phyloP scores from a whole-genome alignment of 495 filamentous ascomycete genomes.

The Halenospora varia region DNA sequence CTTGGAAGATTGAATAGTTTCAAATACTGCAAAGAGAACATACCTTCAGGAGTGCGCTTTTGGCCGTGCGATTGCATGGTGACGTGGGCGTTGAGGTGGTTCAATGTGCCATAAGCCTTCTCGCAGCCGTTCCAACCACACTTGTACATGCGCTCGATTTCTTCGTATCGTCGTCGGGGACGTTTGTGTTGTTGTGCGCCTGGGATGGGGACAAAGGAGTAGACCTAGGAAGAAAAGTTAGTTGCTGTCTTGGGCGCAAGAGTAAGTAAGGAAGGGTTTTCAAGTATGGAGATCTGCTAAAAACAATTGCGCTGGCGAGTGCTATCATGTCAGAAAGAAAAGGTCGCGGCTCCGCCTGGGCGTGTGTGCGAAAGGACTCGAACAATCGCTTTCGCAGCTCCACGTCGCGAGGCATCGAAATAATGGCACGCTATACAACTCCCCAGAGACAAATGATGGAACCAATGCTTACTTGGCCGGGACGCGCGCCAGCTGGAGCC shows the following conservation, averaged over 20 bases:
- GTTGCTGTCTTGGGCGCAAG: too few species aligned
- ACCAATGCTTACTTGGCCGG: slow-evolving; percentile 61
- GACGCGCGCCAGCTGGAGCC: slow-evolving; percentile 52
- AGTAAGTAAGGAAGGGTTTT: slow-evolving; percentile 26
- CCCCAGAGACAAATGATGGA: not conserved
- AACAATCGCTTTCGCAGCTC: too few species aligned
- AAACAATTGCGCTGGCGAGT: slow-evolving; percentile 1
- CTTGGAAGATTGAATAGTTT: too few species aligned
- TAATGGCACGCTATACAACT: not conserved
- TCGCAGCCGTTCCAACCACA: slow-evolving; percentile 98
- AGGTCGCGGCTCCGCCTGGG: not conserved
- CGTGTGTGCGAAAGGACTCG: too few species aligned
- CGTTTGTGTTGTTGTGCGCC: slow-evolving; percentile 97
- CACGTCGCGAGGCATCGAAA: not conserved
- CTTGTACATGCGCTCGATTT: slow-evolving; percentile 99
- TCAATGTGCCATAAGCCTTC: slow-evolving; percentile 95
- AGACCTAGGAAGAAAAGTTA: slow-evolving; percentile 70
- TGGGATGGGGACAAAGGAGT: slow-evolving; percentile 97
- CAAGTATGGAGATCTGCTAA: not conserved
- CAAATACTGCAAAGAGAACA: slow-evolving; percentile 27
- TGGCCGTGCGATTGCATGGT: slow-evolving; percentile 95
- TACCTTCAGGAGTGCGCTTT: slow-evolving; percentile 97
- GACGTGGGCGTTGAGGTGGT: slow-evolving; percentile 95
- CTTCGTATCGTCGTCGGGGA: slow-evolving; percentile 89
- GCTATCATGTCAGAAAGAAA: not conserved